Conservation (phyloP, 1,284 basidiomycete genomes). For the Flammula alnicola region DNA sequence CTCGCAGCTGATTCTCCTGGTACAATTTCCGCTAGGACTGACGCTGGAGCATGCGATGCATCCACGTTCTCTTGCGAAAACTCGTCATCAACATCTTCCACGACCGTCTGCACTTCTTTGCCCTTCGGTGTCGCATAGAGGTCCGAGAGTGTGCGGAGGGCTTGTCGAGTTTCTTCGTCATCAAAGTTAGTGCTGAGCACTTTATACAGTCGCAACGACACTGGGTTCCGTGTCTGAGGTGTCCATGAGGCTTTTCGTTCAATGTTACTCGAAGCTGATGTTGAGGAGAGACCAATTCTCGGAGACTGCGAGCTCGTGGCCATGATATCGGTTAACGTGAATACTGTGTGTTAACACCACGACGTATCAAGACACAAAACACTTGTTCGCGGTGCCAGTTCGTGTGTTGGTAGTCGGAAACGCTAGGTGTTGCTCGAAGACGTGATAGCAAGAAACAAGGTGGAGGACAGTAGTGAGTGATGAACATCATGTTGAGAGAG, state of each 20-base stretch:
- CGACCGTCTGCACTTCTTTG: conserved; percentile 34
- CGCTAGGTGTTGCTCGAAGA: too few species aligned
- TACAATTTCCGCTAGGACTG: conserved; percentile 28
- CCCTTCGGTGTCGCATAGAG: conserved; percentile 58
- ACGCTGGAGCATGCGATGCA: background rate
- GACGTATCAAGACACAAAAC: too few species aligned
- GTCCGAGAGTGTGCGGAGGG: conserved; percentile 81
- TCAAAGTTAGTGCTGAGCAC: conserved; percentile 85
- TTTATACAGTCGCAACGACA: conserved; percentile 86
- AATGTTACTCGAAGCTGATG: conserved; percentile 12
- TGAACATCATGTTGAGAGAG: too few species aligned
- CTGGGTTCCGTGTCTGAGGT: conserved; percentile 58
- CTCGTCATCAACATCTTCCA: conserved; percentile 40
- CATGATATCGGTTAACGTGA: too few species aligned
- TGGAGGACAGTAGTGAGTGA: too few species aligned
- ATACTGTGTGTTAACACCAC: too few species aligned
- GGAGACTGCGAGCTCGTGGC: too few species aligned
- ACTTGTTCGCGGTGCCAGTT: too few species aligned
- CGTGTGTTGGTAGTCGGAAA: too few species aligned
- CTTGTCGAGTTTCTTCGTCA: conserved; percentile 79
- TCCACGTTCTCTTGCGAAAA: conserved; percentile 34
- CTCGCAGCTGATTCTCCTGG: conserved; percentile 62
- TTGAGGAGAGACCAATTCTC: conserved; percentile 11
- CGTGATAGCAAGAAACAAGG: too few species aligned
- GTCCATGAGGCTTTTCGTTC: conserved; percentile 29